A percentile compares a stretch with the other conserved stretches of the same genome.
Conservation (phyloP, 257 asterid genomes). For the Hygrophila difformis region DNA sequence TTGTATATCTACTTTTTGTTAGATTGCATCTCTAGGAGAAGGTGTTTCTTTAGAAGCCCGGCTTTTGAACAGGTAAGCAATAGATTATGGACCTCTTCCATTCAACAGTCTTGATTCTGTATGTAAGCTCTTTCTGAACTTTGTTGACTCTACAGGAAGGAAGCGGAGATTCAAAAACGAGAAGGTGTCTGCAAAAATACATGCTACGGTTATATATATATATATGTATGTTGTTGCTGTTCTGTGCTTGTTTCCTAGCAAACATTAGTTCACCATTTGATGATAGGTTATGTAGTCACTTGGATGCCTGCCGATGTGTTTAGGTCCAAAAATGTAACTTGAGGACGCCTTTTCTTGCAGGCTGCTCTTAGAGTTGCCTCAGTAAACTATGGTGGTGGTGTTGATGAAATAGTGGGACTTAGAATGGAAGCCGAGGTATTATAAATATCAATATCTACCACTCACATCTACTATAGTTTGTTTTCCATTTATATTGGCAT, state of each 20-base stretch:
- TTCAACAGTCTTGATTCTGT: slow-evolving; percentile 4
- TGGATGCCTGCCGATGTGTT: not conserved
- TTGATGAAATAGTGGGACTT: slow-evolving; percentile 62
- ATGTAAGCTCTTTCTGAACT: slow-evolving; percentile 4
- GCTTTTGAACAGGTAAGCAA: slow-evolving; percentile 73
- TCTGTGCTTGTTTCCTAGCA: not conserved
- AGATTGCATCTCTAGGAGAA: slow-evolving; percentile 91
- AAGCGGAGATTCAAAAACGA: slow-evolving; percentile 90
- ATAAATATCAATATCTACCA: slow-evolving; percentile 12
- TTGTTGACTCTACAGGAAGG: slow-evolving; percentile 49
- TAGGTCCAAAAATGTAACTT: slow-evolving; percentile 2
- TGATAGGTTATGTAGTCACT: not conserved
- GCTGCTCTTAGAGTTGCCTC: slow-evolving; percentile 81
- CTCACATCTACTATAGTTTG: slow-evolving; percentile 6
- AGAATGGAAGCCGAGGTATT: slow-evolving; percentile 81
- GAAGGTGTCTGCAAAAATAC: slow-evolving; percentile 48
- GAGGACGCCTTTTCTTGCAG: slow-evolving; percentile 27
- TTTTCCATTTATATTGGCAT: not conserved
- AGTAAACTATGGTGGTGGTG: slow-evolving; percentile 62
- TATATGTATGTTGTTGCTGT: slow-evolving; percentile 5
- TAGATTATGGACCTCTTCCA: slow-evolving; percentile 14
- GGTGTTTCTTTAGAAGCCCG: slow-evolving; percentile 96
- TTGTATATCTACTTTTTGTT: slow-evolving; percentile 9
- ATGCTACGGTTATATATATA: slow-evolving; percentile 3
- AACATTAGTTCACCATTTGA: not conserved